These are phyloP conservation scores for Chrysanthemum makinoi DNA, from an alignment of 129 eudicot genomes.

Conservation along the genomic window DNA sequence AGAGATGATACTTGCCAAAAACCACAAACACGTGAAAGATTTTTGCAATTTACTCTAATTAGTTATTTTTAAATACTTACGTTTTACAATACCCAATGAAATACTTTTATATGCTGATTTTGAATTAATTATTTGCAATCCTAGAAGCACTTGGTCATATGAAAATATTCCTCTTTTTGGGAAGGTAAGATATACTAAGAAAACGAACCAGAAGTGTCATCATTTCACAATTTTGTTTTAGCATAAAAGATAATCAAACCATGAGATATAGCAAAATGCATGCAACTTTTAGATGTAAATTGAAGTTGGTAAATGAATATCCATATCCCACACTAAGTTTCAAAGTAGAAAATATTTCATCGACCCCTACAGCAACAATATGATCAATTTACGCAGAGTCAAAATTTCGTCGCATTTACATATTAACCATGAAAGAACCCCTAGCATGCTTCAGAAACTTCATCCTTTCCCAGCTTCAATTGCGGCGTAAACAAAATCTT, in stretches of 20 bases:
- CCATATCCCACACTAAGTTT: background rate
- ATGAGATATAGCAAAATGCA: background rate
- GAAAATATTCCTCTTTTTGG: too few relatives aligned
- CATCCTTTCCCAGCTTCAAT: slow-evolving; percentile 75
- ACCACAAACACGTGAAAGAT: too few relatives aligned
- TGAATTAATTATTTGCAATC: too few relatives aligned
- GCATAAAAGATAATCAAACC: background rate
- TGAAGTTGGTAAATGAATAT: slow-evolving; percentile 15
- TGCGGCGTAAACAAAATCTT: slow-evolving; percentile 85
- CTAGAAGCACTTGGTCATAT: too few relatives aligned
- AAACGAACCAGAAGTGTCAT: too few relatives aligned
- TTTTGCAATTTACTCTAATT: too few relatives aligned
- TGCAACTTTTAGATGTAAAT: slow-evolving; percentile 19
- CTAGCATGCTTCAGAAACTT: slow-evolving; percentile 7
- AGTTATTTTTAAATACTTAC: too few relatives aligned
- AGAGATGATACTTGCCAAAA: too few relatives aligned
- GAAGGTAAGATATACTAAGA: too few relatives aligned
- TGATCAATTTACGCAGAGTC: slow-evolving; percentile 7
- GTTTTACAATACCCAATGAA: too few relatives aligned
- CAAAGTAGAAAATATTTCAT: slow-evolving; percentile 14
- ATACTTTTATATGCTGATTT: too few relatives aligned
- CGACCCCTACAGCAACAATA: slow-evolving; percentile 16
- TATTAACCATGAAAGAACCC: slow-evolving; percentile 1
- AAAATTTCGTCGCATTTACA: slow-evolving; percentile 33
- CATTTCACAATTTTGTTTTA: too few relatives aligned